phyloP scores from a whole-genome alignment of 768 basidiomycete species.

The Gyrodon lividus region DNA sequence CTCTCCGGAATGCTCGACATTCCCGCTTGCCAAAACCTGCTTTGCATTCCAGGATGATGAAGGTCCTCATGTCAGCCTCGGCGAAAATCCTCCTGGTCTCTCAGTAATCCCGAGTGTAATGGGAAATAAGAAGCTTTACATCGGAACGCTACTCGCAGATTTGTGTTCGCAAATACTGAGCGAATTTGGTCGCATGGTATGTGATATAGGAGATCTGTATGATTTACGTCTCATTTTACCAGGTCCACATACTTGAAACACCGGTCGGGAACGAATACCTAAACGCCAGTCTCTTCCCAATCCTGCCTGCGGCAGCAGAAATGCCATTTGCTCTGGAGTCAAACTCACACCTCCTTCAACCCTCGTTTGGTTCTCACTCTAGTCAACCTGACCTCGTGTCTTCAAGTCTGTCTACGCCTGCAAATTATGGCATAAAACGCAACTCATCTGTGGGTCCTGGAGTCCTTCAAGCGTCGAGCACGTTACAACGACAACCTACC shows the following conservation, averaged over 20 bases:
- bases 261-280: conserved; percentile 85
- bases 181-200: conserved; percentile 82
- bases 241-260: conserved; percentile 80
- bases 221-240: conserved; percentile 14
- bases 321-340: conserved; percentile 56
- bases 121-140: conserved; percentile 84
- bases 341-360: conserved; percentile 39
- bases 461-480: conserved; percentile 14
- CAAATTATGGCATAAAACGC: conserved; percentile 46
- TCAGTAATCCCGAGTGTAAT: conserved; percentile 81
- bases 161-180: conserved; percentile 83
- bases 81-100: conserved; percentile 58
- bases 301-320: conserved; percentile 58
- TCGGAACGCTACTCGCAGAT: conserved; percentile 87
- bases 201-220: conserved; percentile 24
- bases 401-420: conserved; percentile 18
- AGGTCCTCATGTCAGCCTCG: conserved; percentile 50
- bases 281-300: conserved; percentile 65
- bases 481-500: conserved; percentile 50
- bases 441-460: conserved; percentile 49
- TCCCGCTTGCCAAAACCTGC: conserved; percentile 78
- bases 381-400: conserved; percentile 55
- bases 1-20: conserved; percentile 65
- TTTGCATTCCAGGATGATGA: conserved; percentile 79
- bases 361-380: conserved; percentile 47